These are phyloP conservation scores for Tremella fuciformis DNA, from an alignment of 768 basidiomycete genomes.

Conservation along the genomic window DNA sequence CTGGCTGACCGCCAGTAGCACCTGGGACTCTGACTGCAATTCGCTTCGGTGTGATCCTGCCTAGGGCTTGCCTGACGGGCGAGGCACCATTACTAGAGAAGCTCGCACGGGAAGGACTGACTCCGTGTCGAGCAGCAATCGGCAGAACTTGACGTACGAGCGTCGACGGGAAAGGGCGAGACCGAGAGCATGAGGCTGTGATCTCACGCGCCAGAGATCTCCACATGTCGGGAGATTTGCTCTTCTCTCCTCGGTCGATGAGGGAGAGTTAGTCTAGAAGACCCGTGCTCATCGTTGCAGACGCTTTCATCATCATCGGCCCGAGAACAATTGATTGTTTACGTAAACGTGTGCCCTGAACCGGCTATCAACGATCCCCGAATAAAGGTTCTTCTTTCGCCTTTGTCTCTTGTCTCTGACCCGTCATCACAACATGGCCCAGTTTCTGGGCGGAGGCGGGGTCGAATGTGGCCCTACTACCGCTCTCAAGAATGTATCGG, in stretches of 20 bases:
- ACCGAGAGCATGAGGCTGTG: too few species aligned
- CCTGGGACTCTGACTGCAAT: slow-evolving; percentile 36
- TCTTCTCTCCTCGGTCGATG: too few species aligned
- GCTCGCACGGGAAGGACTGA: not conserved
- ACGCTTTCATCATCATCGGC: not conserved
- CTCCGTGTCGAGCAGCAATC: too few species aligned
- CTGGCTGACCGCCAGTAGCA: slow-evolving; percentile 10
- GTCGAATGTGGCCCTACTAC: slow-evolving; percentile 41
- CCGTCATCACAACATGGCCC: slow-evolving; percentile 23
- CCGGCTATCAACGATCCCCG: too few species aligned
- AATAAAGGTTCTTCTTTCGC: not conserved
- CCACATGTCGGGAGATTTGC: too few species aligned
- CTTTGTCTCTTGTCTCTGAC: not conserved
- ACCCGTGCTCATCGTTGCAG: not conserved
- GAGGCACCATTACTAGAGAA: not conserved
- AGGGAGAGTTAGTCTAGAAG: too few species aligned
- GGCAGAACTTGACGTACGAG: too few species aligned
- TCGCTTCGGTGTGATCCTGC: slow-evolving; percentile 44
- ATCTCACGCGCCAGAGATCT: too few species aligned
- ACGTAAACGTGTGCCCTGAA: too few species aligned
- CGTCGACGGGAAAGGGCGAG: too few species aligned
- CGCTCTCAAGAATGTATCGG: slow-evolving; percentile 35
- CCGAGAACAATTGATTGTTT: not conserved
- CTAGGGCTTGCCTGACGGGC: slow-evolving; percentile 30
- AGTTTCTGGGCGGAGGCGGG: slow-evolving; percentile 33